Percentiles rank a stretch among this genome's conserved stretches.
Evolutionary conservation across 768 basidiomycete species (phyloP).

Genomic region (Leccinum truebloodii): DNA sequence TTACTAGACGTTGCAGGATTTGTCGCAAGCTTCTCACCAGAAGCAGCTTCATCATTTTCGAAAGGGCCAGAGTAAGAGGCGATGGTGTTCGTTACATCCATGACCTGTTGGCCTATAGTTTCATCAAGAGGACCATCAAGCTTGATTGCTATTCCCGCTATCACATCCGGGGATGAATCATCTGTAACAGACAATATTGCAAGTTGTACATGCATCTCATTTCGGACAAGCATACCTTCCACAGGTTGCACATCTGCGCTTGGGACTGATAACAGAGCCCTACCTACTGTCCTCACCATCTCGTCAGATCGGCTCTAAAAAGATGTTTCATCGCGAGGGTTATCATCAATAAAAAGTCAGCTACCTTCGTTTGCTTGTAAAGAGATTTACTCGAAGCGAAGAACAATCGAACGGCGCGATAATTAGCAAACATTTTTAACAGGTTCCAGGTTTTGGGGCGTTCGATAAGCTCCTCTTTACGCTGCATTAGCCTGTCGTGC

Average conservation of each 20-base stretch:
- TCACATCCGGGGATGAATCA: not conserved
- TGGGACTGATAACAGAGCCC: constrained; percentile 8
- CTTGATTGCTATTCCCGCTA: constrained; percentile 6
- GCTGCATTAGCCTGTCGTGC: no score
- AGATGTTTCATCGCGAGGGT: not conserved
- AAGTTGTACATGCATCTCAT: no score
- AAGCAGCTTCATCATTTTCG: not conserved
- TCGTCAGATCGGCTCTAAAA: constrained; percentile 12
- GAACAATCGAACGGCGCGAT: constrained; percentile 11
- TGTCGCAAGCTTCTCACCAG: not conserved
- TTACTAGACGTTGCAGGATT: no score
- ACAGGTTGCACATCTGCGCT: not conserved
- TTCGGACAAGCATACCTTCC: not conserved
- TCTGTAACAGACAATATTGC: not conserved
- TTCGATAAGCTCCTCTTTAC: not conserved
- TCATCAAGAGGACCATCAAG: constrained; percentile 13
- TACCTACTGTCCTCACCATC: not conserved
- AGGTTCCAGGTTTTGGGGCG: constrained; percentile 7
- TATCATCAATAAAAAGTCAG: not conserved
- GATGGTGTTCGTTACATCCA: constrained; percentile 4
- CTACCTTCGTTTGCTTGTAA: constrained; percentile 10
- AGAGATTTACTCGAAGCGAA: constrained; percentile 4
- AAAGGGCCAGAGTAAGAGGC: not conserved
- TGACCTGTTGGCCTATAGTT: not conserved
- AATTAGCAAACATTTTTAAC: not conserved